Percentiles rank a stretch among this genome's conserved stretches.
These are phyloP conservation scores for Cucumis sativus DNA, from an alignment of 306 rosid genomes.

Conservation along the genomic window Cucumber_9930_V3 NC_026661.2:4944001-4944500, in stretches of 20 bases:
- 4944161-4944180: neutral
- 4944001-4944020: neutral
- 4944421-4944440: neutral
- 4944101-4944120: neutral
- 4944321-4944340: neutral
- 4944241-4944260: neutral
- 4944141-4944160: neutral
- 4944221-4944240: neutral
- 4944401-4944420: neutral
- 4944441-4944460: conserved; percentile 39
- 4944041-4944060: neutral
- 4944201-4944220: conserved; percentile 3
- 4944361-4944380: conserved; percentile 17
- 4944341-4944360: neutral
- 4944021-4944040: neutral
- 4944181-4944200: neutral
- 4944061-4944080: too few relatives aligned
- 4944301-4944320: neutral
- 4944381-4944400: conserved; percentile 67
- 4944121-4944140: neutral
- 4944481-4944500: conserved; percentile 55
- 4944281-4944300: conserved; percentile 13
- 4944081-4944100: neutral
- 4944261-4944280: too few relatives aligned
- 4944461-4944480: conserved; percentile 60